Evolutionary conservation across 2,329 filamentous ascomycete genomes (phyloP).

Genomic region (Penicillium sp.): DNA sequence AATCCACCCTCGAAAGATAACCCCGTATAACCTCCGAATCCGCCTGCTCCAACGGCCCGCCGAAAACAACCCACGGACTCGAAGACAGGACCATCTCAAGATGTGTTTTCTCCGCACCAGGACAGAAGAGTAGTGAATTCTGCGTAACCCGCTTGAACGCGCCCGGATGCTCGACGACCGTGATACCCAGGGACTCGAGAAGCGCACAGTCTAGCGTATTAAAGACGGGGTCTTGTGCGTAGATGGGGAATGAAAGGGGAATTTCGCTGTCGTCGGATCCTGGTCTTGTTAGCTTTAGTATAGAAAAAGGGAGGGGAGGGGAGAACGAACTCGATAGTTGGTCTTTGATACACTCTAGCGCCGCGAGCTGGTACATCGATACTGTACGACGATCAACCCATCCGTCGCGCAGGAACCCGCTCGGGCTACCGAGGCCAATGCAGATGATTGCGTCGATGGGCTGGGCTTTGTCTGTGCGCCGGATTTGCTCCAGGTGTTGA

Average conservation of each 20-base stretch:
- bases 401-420: conserved; percentile 39
- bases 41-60: conserved; percentile 42
- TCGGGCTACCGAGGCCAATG: conserved; percentile 40
- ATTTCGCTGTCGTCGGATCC: neutral
- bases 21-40: conserved; percentile 21
- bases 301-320: neutral
- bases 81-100: conserved; percentile 48
- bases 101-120: conserved; percentile 53
- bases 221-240: conserved; percentile 54
- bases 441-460: conserved; percentile 33
- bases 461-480: neutral
- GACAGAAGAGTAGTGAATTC: conserved; percentile 55
- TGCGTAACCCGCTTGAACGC: conserved; percentile 50
- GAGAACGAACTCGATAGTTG: conserved; percentile 22
- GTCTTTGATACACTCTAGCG: conserved; percentile 29
- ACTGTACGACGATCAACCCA: conserved; percentile 41
- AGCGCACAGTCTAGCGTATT: conserved; percentile 39
- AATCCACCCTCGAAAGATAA: conserved; percentile 21
- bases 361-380: conserved; percentile 40
- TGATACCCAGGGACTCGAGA: conserved; percentile 33
- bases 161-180: conserved; percentile 44
- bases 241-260: conserved; percentile 33
- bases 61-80: conserved; percentile 54
- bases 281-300: neutral
- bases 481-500: conserved; percentile 6